Evolutionary conservation across 176 grass and related monocot species (phyloP).

Genomic region (Avena eriantha): DNA sequence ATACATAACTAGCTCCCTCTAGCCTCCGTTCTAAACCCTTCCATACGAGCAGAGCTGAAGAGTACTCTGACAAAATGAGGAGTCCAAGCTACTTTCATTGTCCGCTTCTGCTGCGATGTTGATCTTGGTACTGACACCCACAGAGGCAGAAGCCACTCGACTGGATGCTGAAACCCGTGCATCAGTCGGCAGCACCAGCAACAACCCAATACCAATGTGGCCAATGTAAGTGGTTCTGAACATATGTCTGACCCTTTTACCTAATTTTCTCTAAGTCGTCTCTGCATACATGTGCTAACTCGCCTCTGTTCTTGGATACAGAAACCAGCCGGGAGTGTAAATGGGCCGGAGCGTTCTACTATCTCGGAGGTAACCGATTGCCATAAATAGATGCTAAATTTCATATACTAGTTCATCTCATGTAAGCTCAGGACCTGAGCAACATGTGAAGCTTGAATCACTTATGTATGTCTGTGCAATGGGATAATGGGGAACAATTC

Average conservation of each 20-base stretch:
- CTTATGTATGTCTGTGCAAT: too few species aligned
- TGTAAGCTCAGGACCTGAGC: too few species aligned
- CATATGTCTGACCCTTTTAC: neutral
- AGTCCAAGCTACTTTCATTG: neutral
- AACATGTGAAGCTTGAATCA: too few species aligned
- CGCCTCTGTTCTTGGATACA: conserved; percentile 19
- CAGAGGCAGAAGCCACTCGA: conserved; percentile 47
- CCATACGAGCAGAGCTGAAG: too few species aligned
- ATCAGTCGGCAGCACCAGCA: neutral
- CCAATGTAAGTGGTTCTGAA: conserved; percentile 45
- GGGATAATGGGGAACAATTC: too few species aligned
- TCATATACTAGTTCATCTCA: too few species aligned
- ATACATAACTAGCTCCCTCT: neutral
- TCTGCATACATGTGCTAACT: neutral
- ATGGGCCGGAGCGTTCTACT: neutral
- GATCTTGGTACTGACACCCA: conserved; percentile 11
- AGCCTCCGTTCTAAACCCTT: too few species aligned
- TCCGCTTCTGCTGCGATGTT: neutral
- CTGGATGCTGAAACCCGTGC: conserved; percentile 51
- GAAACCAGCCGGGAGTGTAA: conserved; percentile 33
- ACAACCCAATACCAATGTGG: neutral
- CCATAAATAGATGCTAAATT: too few species aligned
- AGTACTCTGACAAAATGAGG: neutral
- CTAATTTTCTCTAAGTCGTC: neutral
- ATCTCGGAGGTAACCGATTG: neutral